A percentile compares a stretch with the other conserved stretches of the same genome.
phyloP scores from a whole-genome alignment of 805 yeast species.

The Candida wancherniae region DNA sequence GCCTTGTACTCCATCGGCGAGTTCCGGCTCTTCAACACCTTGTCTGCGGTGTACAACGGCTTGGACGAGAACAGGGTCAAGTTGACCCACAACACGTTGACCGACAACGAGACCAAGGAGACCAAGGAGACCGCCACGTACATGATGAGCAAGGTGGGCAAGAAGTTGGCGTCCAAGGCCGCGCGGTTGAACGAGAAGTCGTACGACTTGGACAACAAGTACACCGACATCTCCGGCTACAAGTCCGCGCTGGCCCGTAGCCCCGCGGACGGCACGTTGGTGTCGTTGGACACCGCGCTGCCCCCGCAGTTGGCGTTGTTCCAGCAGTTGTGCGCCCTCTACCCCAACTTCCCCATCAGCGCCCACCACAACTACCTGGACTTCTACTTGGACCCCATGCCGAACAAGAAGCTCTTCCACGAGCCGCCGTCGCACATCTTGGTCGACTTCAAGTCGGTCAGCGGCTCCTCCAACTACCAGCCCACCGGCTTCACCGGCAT shows the following conservation, averaged over 20 bases:
- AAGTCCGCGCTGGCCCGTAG: conserved; percentile 67
- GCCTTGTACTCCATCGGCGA: conserved; percentile 70
- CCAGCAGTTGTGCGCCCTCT: conserved; percentile 67
- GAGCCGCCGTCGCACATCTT: conserved; percentile 62
- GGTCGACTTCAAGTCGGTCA: conserved; percentile 71
- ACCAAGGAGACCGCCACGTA: conserved; percentile 50
- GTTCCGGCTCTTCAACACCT: conserved; percentile 54
- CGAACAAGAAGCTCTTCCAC: conserved; percentile 43
- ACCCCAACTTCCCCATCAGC: conserved; percentile 62
- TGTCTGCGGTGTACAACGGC: conserved; percentile 48
- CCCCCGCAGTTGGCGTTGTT: conserved; percentile 61
- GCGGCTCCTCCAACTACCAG: conserved; percentile 50
- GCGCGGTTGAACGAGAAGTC: conserved; percentile 37
- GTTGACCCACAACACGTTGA: conserved; percentile 46
- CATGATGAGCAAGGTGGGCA: conserved; percentile 55
- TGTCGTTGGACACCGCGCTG: conserved; percentile 34
- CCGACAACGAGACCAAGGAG: conserved; percentile 45
- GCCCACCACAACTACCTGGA: conserved; percentile 26
- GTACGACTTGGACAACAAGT: conserved; percentile 35
- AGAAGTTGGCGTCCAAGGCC: conserved; percentile 45
- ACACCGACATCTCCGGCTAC: conserved; percentile 57
- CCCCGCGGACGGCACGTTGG: conserved; percentile 52
- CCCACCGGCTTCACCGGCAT: conserved; percentile 69
- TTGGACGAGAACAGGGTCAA: conserved; percentile 56
- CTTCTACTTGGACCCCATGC: conserved; percentile 40